Evolutionary conservation across 306 rosid species (phyloP), one percentile per base, ranked within the genome.

Genomic region (Datisca glomerata): DNA sequence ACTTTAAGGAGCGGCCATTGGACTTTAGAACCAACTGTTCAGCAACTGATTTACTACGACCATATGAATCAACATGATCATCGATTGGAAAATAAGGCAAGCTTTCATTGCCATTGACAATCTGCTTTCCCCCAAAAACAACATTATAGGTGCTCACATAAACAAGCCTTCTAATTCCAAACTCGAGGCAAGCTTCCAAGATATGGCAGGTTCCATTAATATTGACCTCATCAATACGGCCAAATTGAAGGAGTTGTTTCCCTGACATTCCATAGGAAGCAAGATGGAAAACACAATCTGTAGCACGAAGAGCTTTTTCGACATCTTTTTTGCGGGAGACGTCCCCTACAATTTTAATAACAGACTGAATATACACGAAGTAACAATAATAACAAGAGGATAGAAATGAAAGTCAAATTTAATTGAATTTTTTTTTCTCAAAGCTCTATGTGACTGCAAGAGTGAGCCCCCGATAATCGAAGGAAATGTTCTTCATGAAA

Each of bases 261-360:
- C 97, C 97, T 0, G 97, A 89, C 86, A 83, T 74, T 3, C 97
- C 93, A 16, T 64, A 80, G 6, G 95, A 76, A 0, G 95, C 94
- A 2, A 83, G 72, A 45, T 89, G 97, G 75, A 87, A 87, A 5
- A 87, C 97, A 40, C 94, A 87, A 21, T 77, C 68, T 3, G 63
- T 83, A 34, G 93, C 91, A 0, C 74, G 66, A n/a, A 83, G 46
- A 18, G 68, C 93, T 24, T 19, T 77, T 45, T 74, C 79, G 19
- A 89, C 97, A 54, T 89, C 91, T 28, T 64, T 68, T 49, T 74
- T 80, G 28, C 70, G 62, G 41, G 32, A 27, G 36, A 89, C 46
- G 54, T 89, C 81, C n/a, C 95, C 97, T 82, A 12, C 21, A 51
- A n/a, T n/a, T n/a, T n/a, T n/a, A n/a, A n/a, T n/a, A n/a, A n/a